Evolutionary conservation across 2,329 filamentous ascomycete species (phyloP), one percentile per base, ranked within the genome.

Genomic region (Aureobasidium subglaciale): DNA sequence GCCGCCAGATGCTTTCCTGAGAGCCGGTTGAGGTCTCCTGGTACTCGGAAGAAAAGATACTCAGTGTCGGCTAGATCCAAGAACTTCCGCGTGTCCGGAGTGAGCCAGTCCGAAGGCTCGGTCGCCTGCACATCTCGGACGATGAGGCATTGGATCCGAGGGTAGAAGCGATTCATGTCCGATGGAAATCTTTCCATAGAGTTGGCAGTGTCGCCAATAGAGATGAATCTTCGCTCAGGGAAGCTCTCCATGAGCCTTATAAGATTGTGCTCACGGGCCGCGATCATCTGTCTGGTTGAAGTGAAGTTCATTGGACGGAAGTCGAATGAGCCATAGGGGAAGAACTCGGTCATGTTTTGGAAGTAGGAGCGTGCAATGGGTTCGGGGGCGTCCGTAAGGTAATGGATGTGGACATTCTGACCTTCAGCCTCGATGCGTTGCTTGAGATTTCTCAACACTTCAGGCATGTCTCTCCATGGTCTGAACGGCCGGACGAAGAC

Each of bases 91-190:
- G 57, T 59, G 9, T 29, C 25, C 11, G 61, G 58, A 13, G 46
- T 53, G 35, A 60, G 55, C 56, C 58, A 62, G 46, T 63, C 55
- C 5, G 59, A 50, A 43, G 24, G 25, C 30, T 65, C 63, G 1
- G 63, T 65, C 29, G 57, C 59, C n/a, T 25, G 15, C 11, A 58
- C 43, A 45, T 65, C 59, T 22, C 63, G 56, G 7, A 66, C 52
- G 16, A 65, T 38, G 13, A 66, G 52, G 40, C 64, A 66, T 57
- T 63, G 60, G 25, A 65, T 56, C 42, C 62, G 61, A 13, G 59
- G 34, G 15, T 54, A 42, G 38, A 57, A 60, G 7, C 56, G 24
- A 7, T 46, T 13, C 15, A 60, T 58, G n/a, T 63, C 41, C 2
- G 45, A 24, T 2, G 59, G 58, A 50, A 63, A 65, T 15, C 56